Evolutionary conservation across 768 basidiomycete species (phyloP), one percentile per base, ranked within the genome.

Genomic region (Lactarius hengduanensis): DNA sequence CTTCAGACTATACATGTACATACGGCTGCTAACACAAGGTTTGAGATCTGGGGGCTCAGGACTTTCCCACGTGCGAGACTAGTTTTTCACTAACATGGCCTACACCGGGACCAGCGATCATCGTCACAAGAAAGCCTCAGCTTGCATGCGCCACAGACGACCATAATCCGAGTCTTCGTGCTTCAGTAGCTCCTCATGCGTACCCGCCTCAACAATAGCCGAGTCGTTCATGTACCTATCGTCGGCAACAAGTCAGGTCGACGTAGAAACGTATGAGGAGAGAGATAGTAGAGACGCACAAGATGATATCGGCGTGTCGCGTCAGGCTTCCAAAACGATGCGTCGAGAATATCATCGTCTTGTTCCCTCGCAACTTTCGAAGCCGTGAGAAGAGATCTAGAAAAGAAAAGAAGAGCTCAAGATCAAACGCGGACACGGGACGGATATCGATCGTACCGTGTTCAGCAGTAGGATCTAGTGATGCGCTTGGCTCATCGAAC

Each of bases 331-430:
- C 90, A 71, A 80, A 83, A 1, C 87, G 79, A 75, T 89, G 91
- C 0, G 88, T 88, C 1, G 90, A 91, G 73, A 91, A 91, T 30
- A 92, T 76, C 91, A 92, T 92, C 1, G 91, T 92, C 75, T 92
- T 92, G 74, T 83, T 87, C 11, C 88, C 89, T 61, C 90, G 81
- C 30, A 93, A 73, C 7, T 80, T 76, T 26, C 88, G 83, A 38
- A 92, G 77, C 40, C 90, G 81, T 67, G 89, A 84, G 62, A 93
- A 93, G 6, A 92, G 77, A 73, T 92, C 83, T 84, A 60, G n/a
- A 16, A 32, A 28, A 28, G 26, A 26, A 26, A 26, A 9, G 57
- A 10, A 32, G 38, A 1, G 10, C 13, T 45, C 22, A 54, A 34
- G 9, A 22, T 11, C 11, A 47, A 22, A 16, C n/a, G 15, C 10